Evolutionary conservation across 2,329 filamentous ascomycete genomes (phyloP).

Genomic region (Cladosporium sp.): DNA sequence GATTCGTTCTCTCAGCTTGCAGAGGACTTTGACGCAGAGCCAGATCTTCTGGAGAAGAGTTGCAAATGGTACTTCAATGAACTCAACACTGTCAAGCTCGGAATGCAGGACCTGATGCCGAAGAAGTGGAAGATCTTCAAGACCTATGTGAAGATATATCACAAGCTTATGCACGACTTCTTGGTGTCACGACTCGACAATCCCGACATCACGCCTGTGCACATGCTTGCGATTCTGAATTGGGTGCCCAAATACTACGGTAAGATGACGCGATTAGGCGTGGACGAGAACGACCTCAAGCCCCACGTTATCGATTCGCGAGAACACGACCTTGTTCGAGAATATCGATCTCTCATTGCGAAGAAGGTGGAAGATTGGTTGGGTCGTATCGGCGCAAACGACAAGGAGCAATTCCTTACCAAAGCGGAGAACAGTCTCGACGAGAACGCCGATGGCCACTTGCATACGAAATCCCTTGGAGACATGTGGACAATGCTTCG

Average conservation of each 20-base stretch:
- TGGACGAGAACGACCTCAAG: conserved; percentile 65
- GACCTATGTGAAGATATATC: conserved; percentile 87
- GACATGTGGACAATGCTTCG: conserved; percentile 97
- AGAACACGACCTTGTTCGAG: conserved; percentile 82
- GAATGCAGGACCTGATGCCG: conserved; percentile 87
- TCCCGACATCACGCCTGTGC: conserved; percentile 74
- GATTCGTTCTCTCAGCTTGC: conserved; percentile 66
- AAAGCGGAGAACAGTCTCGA: conserved; percentile 78
- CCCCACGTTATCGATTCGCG: conserved; percentile 89
- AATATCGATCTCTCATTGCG: conserved; percentile 93
- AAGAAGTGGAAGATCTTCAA: conserved; percentile 95
- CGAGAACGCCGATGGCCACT: conserved; percentile 81
- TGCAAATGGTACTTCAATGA: conserved; percentile 98
- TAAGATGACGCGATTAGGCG: conserved; percentile 89
- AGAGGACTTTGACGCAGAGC: conserved; percentile 76
- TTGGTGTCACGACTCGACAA: conserved; percentile 79
- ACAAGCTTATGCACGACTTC: conserved; percentile 93
- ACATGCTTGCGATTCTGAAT: conserved; percentile 86
- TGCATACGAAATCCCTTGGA: conserved; percentile 84
- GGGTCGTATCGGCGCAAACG: conserved; percentile 80
- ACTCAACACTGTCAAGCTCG: conserved; percentile 86
- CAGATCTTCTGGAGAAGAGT: conserved; percentile 76
- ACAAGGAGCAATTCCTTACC: conserved; percentile 74
- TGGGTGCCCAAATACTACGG: conserved; percentile 95
- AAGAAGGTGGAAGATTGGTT: conserved; percentile 97